Percentiles rank a stretch among this genome's conserved stretches.
Evolutionary conservation across 2,329 filamentous ascomycete genomes (phyloP).

Genomic region (Diplodia seriata): DNA sequence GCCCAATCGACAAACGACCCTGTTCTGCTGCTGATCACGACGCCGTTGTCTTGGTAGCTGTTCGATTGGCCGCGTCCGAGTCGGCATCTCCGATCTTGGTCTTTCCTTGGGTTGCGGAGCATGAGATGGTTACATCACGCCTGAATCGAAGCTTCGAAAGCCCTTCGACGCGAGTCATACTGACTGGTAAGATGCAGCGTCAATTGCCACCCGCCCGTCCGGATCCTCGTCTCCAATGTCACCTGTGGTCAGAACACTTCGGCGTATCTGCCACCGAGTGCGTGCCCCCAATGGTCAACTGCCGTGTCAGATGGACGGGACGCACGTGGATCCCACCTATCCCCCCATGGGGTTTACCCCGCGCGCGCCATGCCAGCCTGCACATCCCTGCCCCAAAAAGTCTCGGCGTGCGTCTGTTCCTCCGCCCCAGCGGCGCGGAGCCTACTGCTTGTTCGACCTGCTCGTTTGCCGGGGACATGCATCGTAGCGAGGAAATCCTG

Average conservation of each 20-base stretch:
- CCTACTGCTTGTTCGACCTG: background rate
- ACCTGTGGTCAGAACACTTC: background rate
- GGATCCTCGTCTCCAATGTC: too few species aligned
- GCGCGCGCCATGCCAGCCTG: background rate
- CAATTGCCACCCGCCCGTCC: background rate
- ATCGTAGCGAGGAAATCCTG: background rate
- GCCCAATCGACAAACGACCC: too few species aligned
- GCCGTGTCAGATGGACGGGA: background rate
- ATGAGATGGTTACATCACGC: background rate
- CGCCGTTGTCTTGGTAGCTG: background rate
- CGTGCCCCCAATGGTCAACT: too few species aligned
- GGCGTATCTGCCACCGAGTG: slow-evolving; percentile 10
- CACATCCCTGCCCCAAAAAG: slow-evolving; percentile 2
- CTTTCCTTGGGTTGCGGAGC: slow-evolving; percentile 4
- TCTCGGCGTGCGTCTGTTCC: background rate
- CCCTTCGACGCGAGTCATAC: slow-evolving; percentile 28
- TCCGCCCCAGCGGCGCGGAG: background rate
- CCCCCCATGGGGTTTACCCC: slow-evolving; percentile 14
- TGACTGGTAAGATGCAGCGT: background rate
- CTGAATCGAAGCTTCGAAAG: slow-evolving; percentile 22
- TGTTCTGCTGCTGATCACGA: background rate
- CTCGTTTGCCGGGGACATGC: background rate
- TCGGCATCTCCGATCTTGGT: background rate
- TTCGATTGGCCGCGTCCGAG: background rate
- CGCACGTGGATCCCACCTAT: slow-evolving; percentile 10